phyloP scores from a whole-genome alignment of 129 eudicot species.

The Flaveria sonorensis region DNA sequence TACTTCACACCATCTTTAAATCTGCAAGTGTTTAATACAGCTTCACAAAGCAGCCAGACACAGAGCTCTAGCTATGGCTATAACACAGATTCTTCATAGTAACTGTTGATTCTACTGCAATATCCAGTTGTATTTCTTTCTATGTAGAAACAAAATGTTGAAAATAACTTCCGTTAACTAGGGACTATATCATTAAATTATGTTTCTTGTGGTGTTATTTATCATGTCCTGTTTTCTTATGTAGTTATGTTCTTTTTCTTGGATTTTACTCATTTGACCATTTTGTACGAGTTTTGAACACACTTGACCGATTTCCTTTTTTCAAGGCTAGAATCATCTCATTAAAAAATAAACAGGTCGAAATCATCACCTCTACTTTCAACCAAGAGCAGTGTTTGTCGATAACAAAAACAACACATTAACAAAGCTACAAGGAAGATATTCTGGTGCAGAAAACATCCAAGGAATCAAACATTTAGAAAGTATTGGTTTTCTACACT shows the following conservation, averaged over 20 bases:
- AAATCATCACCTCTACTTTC: neutral
- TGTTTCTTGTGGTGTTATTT: slow-evolving; percentile 2
- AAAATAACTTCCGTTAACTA: neutral
- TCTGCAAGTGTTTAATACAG: neutral
- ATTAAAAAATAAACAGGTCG: neutral
- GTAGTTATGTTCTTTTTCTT: neutral
- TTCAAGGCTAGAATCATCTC: too few species aligned
- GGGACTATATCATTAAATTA: neutral
- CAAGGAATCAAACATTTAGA: neutral
- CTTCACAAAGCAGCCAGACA: slow-evolving; percentile 25
- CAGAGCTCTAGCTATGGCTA: slow-evolving; percentile 35
- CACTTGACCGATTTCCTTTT: neutral
- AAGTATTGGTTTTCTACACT: neutral
- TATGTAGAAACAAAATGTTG: neutral
- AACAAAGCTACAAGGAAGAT: slow-evolving; percentile 2
- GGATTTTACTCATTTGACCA: neutral
- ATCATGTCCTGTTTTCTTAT: slow-evolving; percentile 21
- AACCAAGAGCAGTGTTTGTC: neutral
- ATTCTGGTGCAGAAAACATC: slow-evolving; percentile 4
- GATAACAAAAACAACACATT: neutral
- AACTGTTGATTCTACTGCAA: slow-evolving; percentile 8
- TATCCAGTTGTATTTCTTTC: neutral
- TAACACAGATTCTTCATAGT: slow-evolving; percentile 34
- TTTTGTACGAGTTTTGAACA: neutral
- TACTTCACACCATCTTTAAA: slow-evolving; percentile 33